phyloP scores from a whole-genome alignment of 805 yeast genomes.

The Myxozyma mucilagina region DNA sequence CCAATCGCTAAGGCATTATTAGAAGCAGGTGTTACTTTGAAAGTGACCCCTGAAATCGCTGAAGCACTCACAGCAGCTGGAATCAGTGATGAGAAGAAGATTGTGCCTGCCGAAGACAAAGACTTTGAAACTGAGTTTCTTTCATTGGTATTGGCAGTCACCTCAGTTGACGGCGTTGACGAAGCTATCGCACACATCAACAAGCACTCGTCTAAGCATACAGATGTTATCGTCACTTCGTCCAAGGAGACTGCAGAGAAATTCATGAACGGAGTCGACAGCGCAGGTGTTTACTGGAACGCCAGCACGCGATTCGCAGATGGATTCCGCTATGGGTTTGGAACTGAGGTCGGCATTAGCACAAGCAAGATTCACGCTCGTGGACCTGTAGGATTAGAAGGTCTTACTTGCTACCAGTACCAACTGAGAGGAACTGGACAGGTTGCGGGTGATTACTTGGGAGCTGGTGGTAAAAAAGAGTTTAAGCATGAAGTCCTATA shows the following conservation, averaged over 20 bases:
- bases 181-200: conserved; percentile 88
- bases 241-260: conserved; percentile 66
- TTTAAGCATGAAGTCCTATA: conserved; percentile 58
- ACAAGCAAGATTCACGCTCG: conserved; percentile 97
- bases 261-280: conserved; percentile 83
- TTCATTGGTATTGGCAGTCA: conserved; percentile 79
- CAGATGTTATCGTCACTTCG: conserved; percentile 88
- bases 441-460: conserved; percentile 84
- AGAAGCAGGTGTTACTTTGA: conserved; percentile 70
- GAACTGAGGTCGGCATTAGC: conserved; percentile 97
- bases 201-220: conserved; percentile 90
- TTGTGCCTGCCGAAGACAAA: conserved; percentile 52
- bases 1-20: conserved; percentile 46
- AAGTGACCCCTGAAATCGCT: conserved; percentile 56
- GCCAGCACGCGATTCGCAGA: conserved; percentile 97
- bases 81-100: conserved; percentile 34
- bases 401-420: conserved; percentile 92
- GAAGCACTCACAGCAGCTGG: conserved; percentile 24
- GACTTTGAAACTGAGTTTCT: conserved; percentile 85
- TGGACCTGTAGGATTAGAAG: conserved; percentile 98
- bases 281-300: conserved; percentile 97
- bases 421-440: conserved; percentile 92
- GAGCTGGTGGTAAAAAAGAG: conserved; percentile 83
- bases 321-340: conserved; percentile 97
- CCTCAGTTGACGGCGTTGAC: conserved; percentile 55